Conservation (phyloP, 1,284 basidiomycete genomes). For the Laetiporus sulphureus region DNA sequence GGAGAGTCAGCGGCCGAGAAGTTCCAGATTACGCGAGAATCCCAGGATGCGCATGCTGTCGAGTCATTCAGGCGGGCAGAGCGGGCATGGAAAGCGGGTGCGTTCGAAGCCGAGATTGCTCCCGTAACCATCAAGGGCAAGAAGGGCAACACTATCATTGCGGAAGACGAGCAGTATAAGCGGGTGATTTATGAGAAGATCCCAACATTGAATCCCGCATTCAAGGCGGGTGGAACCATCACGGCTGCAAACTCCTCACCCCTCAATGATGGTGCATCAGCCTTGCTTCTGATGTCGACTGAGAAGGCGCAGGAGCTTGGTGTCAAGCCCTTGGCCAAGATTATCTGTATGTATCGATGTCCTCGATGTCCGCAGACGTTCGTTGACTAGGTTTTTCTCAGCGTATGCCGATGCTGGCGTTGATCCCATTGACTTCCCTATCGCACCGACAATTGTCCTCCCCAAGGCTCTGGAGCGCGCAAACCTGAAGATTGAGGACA, state of each 20-base stretch:
- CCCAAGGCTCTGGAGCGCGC: slow-evolving; percentile 88
- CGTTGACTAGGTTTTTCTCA: slow-evolving; percentile 27
- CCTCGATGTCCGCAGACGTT: not conserved
- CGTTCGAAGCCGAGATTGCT: slow-evolving; percentile 85
- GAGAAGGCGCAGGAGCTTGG: slow-evolving; percentile 87
- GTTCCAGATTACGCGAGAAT: slow-evolving; percentile 77
- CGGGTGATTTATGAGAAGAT: slow-evolving; percentile 92
- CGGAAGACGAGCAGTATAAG: slow-evolving; percentile 98
- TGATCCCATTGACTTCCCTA: slow-evolving; percentile 96
- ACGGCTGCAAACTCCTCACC: slow-evolving; percentile 96
- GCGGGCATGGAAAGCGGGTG: slow-evolving; percentile 83
- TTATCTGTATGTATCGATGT: slow-evolving; percentile 64
- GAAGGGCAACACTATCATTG: slow-evolving; percentile 87
- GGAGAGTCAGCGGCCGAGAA: slow-evolving; percentile 87
- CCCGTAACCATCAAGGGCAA: slow-evolving; percentile 93
- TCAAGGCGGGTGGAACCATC: slow-evolving; percentile 88
- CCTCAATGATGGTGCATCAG: slow-evolving; percentile 96
- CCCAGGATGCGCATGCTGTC: slow-evolving; percentile 87
- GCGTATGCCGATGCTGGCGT: slow-evolving; percentile 96
- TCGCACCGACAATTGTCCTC: slow-evolving; percentile 88
- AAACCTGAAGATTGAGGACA: slow-evolving; percentile 78
- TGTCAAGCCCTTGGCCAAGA: slow-evolving; percentile 84
- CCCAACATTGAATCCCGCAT: slow-evolving; percentile 79
- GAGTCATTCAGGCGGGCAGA: slow-evolving; percentile 93
- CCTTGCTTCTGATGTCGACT: slow-evolving; percentile 89